Percentiles rank a stretch among this genome's conserved stretches.
Conservation (phyloP, 495 filamentous ascomycete species). For the Hypoxylon perforatum region DNA sequence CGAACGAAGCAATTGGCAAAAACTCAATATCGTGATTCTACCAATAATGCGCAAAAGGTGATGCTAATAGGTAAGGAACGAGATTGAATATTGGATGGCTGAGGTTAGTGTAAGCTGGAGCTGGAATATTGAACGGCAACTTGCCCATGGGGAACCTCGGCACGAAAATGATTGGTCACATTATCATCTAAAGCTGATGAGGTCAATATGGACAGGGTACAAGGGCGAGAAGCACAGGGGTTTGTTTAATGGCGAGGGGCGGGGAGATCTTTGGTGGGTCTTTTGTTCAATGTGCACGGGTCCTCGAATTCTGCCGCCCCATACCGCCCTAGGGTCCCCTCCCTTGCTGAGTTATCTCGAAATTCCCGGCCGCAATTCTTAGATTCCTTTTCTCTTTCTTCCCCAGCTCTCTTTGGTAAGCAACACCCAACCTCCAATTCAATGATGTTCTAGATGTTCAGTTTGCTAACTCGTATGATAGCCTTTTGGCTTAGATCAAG, state of each 20-base stretch:
- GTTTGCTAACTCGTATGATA: neutral
- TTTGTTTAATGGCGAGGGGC: neutral
- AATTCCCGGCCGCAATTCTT: neutral
- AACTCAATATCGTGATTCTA: too few relatives aligned
- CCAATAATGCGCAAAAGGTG: too few relatives aligned
- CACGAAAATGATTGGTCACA: neutral
- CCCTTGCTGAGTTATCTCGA: neutral
- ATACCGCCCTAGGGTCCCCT: neutral
- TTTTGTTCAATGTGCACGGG: neutral
- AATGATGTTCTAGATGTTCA: too few relatives aligned
- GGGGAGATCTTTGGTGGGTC: neutral
- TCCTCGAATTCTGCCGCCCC: neutral
- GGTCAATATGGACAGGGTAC: too few relatives aligned
- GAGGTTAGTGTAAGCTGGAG: neutral
- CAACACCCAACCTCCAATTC: too few relatives aligned
- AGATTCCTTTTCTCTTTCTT: constrained; percentile 3
- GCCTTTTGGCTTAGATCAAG: constrained; percentile 94
- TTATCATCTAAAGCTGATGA: neutral
- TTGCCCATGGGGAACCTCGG: constrained; percentile 20
- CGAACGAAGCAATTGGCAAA: too few relatives aligned
- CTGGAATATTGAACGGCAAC: neutral
- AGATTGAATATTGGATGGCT: neutral
- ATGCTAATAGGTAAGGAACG: too few relatives aligned
- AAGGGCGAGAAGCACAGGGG: constrained; percentile 7
- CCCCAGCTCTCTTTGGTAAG: neutral